A percentile compares a stretch with the other conserved stretches of the same genome.
These are phyloP conservation scores for Pseudogymnoascus sp. DNA, from an alignment of 2,329 filamentous ascomycete genomes.

Conservation along the genomic window DNA sequence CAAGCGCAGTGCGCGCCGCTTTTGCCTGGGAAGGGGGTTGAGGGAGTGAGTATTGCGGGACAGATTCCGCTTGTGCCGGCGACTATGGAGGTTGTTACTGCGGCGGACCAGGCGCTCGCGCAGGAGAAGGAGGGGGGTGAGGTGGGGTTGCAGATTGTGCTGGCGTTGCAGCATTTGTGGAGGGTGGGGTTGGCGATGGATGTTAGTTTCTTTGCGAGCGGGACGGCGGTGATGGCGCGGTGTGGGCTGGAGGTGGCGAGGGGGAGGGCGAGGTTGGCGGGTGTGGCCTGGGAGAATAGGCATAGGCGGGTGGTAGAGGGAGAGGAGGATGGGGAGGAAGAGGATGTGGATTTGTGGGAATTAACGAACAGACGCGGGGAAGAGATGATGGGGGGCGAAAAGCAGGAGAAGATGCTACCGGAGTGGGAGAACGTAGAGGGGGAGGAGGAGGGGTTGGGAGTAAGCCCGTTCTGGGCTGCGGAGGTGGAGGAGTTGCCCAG, in stretches of 20 bases:
- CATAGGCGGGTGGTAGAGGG: slow-evolving; percentile 31
- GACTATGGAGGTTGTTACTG: slow-evolving; percentile 49
- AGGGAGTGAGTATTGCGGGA: slow-evolving; percentile 62
- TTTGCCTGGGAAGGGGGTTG: background rate
- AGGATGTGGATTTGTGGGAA: slow-evolving; percentile 60
- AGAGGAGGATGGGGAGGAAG: slow-evolving; percentile 42
- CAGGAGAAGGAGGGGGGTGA: slow-evolving; percentile 22
- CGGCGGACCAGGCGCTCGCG: slow-evolving; percentile 30
- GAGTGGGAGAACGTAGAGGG: slow-evolving; percentile 39
- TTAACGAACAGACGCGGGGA: slow-evolving; percentile 47
- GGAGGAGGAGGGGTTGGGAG: slow-evolving; percentile 19
- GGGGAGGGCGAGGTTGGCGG: slow-evolving; percentile 35
- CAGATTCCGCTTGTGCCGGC: slow-evolving; percentile 83
- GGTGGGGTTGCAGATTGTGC: slow-evolving; percentile 45
- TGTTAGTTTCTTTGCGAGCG: slow-evolving; percentile 53
- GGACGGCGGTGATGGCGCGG: slow-evolving; percentile 41
- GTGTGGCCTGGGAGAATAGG: slow-evolving; percentile 37
- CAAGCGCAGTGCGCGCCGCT: slow-evolving; percentile 62
- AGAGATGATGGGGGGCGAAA: slow-evolving; percentile 18
- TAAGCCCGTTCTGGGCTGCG: slow-evolving; percentile 64
- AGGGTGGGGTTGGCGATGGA: slow-evolving; percentile 66
- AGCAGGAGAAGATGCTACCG: slow-evolving; percentile 33
- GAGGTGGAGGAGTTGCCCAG: slow-evolving; percentile 72
- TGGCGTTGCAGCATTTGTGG: slow-evolving; percentile 85
- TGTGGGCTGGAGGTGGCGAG: background rate